These are phyloP conservation scores for Cairneyella variabilis DNA, from an alignment of 495 filamentous ascomycete species.

Conservation along the genomic window DNA sequence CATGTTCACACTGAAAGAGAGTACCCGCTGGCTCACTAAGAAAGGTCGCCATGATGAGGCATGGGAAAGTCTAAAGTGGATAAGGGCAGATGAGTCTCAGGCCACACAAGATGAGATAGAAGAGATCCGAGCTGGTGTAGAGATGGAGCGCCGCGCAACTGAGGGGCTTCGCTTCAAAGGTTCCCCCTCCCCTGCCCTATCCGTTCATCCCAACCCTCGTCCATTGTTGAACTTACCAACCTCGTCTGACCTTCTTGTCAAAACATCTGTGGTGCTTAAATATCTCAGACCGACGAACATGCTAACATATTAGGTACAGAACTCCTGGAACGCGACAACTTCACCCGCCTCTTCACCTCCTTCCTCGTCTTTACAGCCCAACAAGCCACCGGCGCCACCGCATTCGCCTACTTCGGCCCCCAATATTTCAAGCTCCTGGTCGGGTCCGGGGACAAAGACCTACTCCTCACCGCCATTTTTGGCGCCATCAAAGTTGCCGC, in stretches of 20 bases:
- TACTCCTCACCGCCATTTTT: slow-evolving; percentile 47
- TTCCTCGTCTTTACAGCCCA: slow-evolving; percentile 50
- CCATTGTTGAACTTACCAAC: too few species aligned
- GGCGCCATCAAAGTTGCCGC: slow-evolving; percentile 43
- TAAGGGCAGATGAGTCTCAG: slow-evolving; percentile 38
- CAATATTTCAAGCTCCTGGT: slow-evolving; percentile 57
- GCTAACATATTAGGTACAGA: too few species aligned
- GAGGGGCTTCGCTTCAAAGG: slow-evolving; percentile 1
- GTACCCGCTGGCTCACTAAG: slow-evolving; percentile 47
- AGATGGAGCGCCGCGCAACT: slow-evolving; percentile 30
- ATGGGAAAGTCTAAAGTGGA: slow-evolving; percentile 41
- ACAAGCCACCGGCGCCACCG: slow-evolving; percentile 37
- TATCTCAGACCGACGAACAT: too few species aligned
- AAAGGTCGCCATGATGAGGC: slow-evolving; percentile 44
- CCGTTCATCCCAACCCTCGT: background rate
- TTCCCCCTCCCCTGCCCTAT: background rate
- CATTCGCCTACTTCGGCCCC: slow-evolving; percentile 65
- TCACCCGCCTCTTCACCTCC: slow-evolving; percentile 34
- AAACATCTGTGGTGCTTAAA: background rate
- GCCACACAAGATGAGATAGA: slow-evolving; percentile 35
- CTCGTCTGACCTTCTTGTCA: background rate
- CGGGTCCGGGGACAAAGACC: slow-evolving; percentile 36
- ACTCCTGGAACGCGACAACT: slow-evolving; percentile 31
- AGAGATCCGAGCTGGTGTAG: slow-evolving; percentile 35
- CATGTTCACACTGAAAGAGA: slow-evolving; percentile 44